Percentiles rank a stretch among this genome's conserved stretches.
phyloP scores from a whole-genome alignment of 2,329 filamentous ascomycete genomes.

The Cladosporium sp. region DNA sequence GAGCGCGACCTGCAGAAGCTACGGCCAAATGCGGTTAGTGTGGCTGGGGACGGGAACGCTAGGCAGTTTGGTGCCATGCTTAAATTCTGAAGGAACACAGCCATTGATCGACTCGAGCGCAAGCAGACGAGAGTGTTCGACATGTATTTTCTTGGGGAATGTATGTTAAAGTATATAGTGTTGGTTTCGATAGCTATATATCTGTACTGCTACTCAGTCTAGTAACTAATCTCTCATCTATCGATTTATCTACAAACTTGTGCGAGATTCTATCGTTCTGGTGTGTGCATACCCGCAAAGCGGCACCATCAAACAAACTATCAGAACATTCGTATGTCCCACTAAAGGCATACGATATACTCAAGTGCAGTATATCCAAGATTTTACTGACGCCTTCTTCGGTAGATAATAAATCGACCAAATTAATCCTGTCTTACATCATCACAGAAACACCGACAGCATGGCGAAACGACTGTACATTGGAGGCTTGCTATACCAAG shows the following conservation, averaged over 20 bases:
- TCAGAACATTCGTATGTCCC: background rate
- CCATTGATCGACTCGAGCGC: background rate
- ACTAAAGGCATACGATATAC: background rate
- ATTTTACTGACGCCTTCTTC: background rate
- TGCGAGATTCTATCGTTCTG: background rate
- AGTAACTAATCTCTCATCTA: no score
- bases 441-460: background rate
- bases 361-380: fast-evolving
- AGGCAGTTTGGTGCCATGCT: background rate
- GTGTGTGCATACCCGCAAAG: background rate
- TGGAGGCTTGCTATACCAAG: slow-evolving; percentile 57
- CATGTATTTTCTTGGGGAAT: background rate
- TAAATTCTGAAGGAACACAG: background rate
- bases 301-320: background rate
- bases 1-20: background rate
- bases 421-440: background rate
- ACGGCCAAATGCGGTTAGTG: background rate
- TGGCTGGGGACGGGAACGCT: background rate
- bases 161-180: background rate
- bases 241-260: background rate
- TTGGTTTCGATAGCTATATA: background rate
- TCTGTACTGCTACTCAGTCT: background rate
- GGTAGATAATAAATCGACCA: background rate
- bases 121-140: background rate
- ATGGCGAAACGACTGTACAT: slow-evolving; percentile 45